Conservation (phyloP, 306 rosid species). For the Argentina anserina region DNA sequence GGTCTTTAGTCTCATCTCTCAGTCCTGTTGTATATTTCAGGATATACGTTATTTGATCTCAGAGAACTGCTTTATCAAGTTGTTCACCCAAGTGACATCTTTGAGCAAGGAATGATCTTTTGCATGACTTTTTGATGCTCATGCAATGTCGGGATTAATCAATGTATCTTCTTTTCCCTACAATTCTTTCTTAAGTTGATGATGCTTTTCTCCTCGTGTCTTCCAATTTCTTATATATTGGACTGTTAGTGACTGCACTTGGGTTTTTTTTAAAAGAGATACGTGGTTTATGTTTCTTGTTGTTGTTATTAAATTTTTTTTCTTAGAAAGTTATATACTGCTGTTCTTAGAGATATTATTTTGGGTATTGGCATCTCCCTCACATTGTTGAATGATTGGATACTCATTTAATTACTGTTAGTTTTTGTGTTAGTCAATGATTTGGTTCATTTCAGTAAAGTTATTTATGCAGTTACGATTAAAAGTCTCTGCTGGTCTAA, state of each 20-base stretch:
- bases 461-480: not conserved
- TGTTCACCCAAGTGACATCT: conserved; percentile 25
- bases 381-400: not conserved
- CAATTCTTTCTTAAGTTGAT: not conserved
- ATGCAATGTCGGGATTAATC: conserved; percentile 55
- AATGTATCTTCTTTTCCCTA: conserved; percentile 33
- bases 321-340: not conserved
- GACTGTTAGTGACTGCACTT: not conserved
- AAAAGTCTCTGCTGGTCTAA: not conserved
- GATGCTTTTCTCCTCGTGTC: not conserved
- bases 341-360: not conserved
- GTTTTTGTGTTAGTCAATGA: not conserved
- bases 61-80: conserved; percentile 32
- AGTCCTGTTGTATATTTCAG: conserved; percentile 38
- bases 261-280: not conserved
- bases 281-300: not conserved
- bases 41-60: conserved; percentile 31
- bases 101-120: conserved; percentile 28
- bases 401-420: not conserved
- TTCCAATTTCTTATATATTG: not conserved
- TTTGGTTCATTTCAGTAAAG: not conserved
- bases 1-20: conserved; percentile 21
- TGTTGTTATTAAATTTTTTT: not conserved
- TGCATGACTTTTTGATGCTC: conserved; percentile 32
- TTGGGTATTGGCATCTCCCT: not conserved